Evolutionary conservation across 352 stramenopile genomes (phyloP), one percentile per base, ranked within the genome.

Genomic region (Aphanomyces euteiches): DNA sequence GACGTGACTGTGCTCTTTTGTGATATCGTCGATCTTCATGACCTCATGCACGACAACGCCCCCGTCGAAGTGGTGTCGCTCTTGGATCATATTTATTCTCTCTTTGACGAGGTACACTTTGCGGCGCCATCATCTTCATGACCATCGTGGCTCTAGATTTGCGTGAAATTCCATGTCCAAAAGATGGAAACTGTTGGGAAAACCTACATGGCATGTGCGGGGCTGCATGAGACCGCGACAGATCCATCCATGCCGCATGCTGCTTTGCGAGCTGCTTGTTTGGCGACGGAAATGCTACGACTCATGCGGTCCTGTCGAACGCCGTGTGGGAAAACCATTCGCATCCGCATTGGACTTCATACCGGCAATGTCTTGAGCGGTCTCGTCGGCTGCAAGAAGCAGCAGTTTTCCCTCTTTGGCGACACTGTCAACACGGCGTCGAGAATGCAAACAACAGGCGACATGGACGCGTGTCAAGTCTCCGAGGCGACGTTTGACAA

Each of bases 181-280:
- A 98, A 98, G 75, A 94, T 98, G 78, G 90, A 98, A 67, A 97
- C 88, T 0, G 93, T 97, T 4, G 90, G 92, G 5, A 96, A 97
- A 70, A 95, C 88, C n/a, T 97, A 96, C 72, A 93, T 98, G 82
- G 91, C 87, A 0, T 92, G 85, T 63, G 88, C 87, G 7, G 90
- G 88, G 0, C 72, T 95, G 10, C 90, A 96, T 50, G 87, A 88
- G 74, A 10, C 6, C 1, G 38, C n/a, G 8, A 36, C 47, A 8
- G 36, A 8, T 13, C 15, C 12, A 28, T 6, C 13, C 3, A 10
- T 43, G 17, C 2, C 47, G 38, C 28, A 28, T 28, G 85, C 81
- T 17, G 90, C 81, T 56, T 78, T 90, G 57, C 86, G 87, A 3
- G 83, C 85, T 0, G 87, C 92, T 1, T 81, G 80, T 0, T 88